A percentile compares a stretch with the other conserved stretches of the same genome.
phyloP scores from a whole-genome alignment of 2,329 filamentous ascomycete species.

The Chaetomium strumarium region DNA sequence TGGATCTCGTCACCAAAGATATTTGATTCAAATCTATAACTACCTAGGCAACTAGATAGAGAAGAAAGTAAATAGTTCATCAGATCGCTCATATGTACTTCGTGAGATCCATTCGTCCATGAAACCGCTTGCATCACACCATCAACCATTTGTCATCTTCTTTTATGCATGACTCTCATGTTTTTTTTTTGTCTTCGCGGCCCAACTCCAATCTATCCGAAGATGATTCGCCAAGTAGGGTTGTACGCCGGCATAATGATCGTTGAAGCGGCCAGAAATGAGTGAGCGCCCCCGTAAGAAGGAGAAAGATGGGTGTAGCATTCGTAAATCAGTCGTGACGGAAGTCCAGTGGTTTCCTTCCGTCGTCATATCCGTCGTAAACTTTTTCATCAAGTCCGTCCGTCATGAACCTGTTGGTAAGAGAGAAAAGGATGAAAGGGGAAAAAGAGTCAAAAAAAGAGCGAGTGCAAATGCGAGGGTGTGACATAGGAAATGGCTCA shows the following conservation, averaged over 20 bases:
- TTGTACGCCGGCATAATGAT: not conserved
- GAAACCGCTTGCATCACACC: not conserved
- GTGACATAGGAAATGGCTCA: conserved; percentile 3
- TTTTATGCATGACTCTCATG: conserved; percentile 11
- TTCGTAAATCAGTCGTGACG: not conserved
- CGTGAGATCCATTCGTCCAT: not conserved
- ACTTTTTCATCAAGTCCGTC: conserved; percentile 12
- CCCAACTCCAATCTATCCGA: conserved; percentile 20
- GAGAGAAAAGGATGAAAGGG: conserved; percentile 1
- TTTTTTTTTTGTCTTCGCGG: conserved; percentile 18
- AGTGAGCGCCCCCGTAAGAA: not conserved
- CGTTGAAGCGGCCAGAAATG: not conserved
- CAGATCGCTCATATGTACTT: not conserved
- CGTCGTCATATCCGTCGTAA: conserved; percentile 13
- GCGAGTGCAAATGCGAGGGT: not conserved
- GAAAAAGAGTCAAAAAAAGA: not conserved
- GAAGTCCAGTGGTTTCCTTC: conserved; percentile 7
- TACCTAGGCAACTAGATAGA: not conserved
- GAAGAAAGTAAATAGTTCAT: not conserved
- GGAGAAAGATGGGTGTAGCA: not conserved
- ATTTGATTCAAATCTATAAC: not conserved
- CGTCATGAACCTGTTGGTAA: conserved; percentile 5
- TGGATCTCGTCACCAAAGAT: not conserved
- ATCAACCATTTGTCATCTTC: conserved; percentile 9
- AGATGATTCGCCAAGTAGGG: conserved; percentile 3